Conservation (phyloP, 139 green algal species). For the Axilococcus clingmanii region DNA sequence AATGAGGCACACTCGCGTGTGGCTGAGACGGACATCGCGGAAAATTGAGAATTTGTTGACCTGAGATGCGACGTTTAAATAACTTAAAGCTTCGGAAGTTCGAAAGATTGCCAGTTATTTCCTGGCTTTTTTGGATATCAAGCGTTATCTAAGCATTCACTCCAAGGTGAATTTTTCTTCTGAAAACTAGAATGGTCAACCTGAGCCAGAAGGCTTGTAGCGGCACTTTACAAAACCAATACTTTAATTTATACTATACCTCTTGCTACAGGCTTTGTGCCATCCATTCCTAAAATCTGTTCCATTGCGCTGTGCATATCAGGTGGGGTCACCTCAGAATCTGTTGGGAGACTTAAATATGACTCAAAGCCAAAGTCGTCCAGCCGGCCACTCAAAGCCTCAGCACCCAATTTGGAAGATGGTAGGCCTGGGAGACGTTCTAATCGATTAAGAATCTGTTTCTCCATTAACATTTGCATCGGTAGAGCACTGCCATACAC, state of each 20-base stretch:
- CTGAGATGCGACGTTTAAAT: too few species aligned
- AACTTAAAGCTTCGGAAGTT: too few species aligned
- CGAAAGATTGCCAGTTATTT: too few species aligned
- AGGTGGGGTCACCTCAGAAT: conserved; percentile 21
- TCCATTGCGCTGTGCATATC: conserved; percentile 75
- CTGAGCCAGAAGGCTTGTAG: too few species aligned
- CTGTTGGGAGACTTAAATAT: conserved; percentile 47
- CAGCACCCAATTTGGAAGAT: conserved; percentile 58
- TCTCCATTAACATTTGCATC: conserved; percentile 59
- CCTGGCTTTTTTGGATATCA: too few species aligned
- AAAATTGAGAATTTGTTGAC: too few species aligned
- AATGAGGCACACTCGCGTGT: too few species aligned
- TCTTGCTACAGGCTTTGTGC: background rate
- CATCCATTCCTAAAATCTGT: conserved; percentile 18
- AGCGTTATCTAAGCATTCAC: too few species aligned
- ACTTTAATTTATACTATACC: conserved; percentile 1
- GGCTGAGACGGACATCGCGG: too few species aligned
- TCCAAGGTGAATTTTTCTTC: background rate
- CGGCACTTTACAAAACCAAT: background rate
- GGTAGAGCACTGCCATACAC: conserved; percentile 67
- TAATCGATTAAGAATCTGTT: conserved; percentile 60
- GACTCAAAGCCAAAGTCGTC: conserved; percentile 68
- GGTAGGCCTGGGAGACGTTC: conserved; percentile 52
- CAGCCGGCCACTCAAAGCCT: conserved; percentile 63
- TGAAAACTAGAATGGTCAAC: too few species aligned